Base-by-base conservation (phyloP, 139 green algal species). In the Microglena sp. region DNA sequence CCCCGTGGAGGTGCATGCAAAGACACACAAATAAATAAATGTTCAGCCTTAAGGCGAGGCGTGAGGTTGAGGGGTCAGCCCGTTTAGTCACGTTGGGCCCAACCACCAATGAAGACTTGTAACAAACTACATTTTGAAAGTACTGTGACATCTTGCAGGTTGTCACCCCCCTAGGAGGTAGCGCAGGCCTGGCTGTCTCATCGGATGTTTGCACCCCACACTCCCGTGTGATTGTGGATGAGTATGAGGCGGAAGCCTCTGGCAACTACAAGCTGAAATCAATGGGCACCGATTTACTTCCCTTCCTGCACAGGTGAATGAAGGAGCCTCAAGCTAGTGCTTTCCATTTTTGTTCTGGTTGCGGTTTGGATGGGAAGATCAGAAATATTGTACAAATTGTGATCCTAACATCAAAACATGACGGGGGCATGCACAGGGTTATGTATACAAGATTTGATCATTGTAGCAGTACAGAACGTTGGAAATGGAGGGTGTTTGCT, bases 161-260 rank as follows among this genome's bases (percentile, higher is more conserved):
- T 55, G n/a, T 11, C 35, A 32, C 27, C 43, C 43, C 6, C n/a
- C n/a, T n/a, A n/a, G n/a, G n/a, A n/a, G n/a, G n/a, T n/a, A n/a
- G n/a, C n/a, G n/a, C n/a, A n/a, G n/a, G n/a, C n/a, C n/a, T n/a
- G n/a, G n/a, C n/a, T n/a, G n/a, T n/a, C n/a, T n/a, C n/a, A n/a
- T n/a, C n/a, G n/a, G n/a, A n/a, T n/a, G n/a, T n/a, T n/a, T n/a
- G 18, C 40, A 50, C 29, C 31, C 61, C 79, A 0, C 43, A 76
- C 34, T 43, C 64, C 29, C 73, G 81, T 1, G 65, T 90, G 5
- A 64, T 94, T 26, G 87, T 91, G 40, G 87, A 94, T 46, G 70
- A 82, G 33, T 94, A 94, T 46, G 32, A 72, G 4, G 44, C 64
- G 15, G 40, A 60, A 8, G 53, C 56, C 31, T 8, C 21, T 35